Evolutionary conservation across 352 stramenopile genomes (phyloP), one percentile per base, ranked within the genome.

Genomic region (Globisporangium nagaii): DNA sequence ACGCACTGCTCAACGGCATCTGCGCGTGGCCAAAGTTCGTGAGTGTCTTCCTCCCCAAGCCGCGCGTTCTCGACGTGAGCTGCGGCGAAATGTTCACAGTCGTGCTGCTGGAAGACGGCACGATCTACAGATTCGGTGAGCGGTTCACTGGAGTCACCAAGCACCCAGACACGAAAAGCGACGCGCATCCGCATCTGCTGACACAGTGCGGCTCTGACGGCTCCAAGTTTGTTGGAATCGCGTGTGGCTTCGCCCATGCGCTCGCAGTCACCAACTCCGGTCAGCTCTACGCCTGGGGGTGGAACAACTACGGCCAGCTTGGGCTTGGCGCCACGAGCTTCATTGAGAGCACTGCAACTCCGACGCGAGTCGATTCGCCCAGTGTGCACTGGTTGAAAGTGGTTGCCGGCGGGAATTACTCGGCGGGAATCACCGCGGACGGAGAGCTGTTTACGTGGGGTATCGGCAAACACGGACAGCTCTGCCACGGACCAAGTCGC

Each of bases 41-140:
- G 1, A 56, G 66, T 2, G 67, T 65, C 4, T 77, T 92, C 36
- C 48, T 88, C 3, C 66, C 65, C 8, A 72, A 74, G 30, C 56
- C 73, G 6, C 58, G 49, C 2, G 73, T 82, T 13, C 41, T 66
- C 3, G 65, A 77, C 27, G 72, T 87, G 17, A 71, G 68, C 31
- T 97, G 87, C 48, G 87, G 87, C 1, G 71, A 86, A 10, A 78
- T 71, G 24, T 96, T 96, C 47, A 95, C 87, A 0, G 56, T 88
- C 3, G 70, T 79, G 5, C 42, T 96, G 17, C 76, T 91, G 1
- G 54, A 61, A 28, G 65, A 73, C 24, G 88, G 88, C 0, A 75
- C 66, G 7, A 57, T 95, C 12, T 96, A 86, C 55, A 64, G 81
- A n/a, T 90, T 89, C 32, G 88, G 86, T 3, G 86, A 92, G 48